Conservation (phyloP, 345 rosid species). For the Geranium rotundifolium region DNA sequence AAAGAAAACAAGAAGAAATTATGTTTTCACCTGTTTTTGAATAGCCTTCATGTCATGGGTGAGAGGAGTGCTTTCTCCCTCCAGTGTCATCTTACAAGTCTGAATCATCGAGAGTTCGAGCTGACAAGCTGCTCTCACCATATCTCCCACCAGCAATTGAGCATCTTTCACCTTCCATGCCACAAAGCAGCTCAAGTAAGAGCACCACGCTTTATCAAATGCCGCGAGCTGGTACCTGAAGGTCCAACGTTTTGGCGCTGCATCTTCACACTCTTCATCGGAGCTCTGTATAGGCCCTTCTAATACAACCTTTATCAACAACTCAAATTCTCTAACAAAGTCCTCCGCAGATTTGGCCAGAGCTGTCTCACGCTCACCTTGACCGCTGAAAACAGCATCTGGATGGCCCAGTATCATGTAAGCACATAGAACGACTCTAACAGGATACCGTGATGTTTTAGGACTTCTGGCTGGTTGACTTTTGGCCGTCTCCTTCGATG, state of each 20-base stretch:
- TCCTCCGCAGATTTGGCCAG: constrained; percentile 56
- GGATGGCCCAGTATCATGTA: constrained; percentile 97
- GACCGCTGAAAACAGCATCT: constrained; percentile 87
- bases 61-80: constrained; percentile 45
- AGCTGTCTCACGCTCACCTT: constrained; percentile 74
- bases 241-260: constrained; percentile 40
- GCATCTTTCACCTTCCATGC: constrained; percentile 99
- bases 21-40: constrained; percentile 58
- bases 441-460: constrained; percentile 66
- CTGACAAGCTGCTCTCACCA: constrained; percentile 96
- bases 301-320: constrained; percentile 52
- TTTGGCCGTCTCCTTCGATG: constrained; percentile 27
- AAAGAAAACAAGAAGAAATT: not conserved
- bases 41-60: constrained; percentile 92
- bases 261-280: constrained; percentile 35
- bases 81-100: constrained; percentile 64
- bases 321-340: constrained; percentile 57
- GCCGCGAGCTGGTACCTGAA: constrained; percentile 63
- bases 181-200: constrained; percentile 74
- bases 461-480: constrained; percentile 11
- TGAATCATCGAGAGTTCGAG: constrained; percentile 97
- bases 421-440: constrained; percentile 79
- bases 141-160: constrained; percentile 65
- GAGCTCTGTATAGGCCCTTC: constrained; percentile 63
- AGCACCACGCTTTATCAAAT: constrained; percentile 86